Percentiles rank a stretch among this genome's conserved stretches.
These are phyloP conservation scores for Macrophomina phaseolina DNA, from an alignment of 2,329 filamentous ascomycete genomes.

Conservation along the genomic window DNA sequence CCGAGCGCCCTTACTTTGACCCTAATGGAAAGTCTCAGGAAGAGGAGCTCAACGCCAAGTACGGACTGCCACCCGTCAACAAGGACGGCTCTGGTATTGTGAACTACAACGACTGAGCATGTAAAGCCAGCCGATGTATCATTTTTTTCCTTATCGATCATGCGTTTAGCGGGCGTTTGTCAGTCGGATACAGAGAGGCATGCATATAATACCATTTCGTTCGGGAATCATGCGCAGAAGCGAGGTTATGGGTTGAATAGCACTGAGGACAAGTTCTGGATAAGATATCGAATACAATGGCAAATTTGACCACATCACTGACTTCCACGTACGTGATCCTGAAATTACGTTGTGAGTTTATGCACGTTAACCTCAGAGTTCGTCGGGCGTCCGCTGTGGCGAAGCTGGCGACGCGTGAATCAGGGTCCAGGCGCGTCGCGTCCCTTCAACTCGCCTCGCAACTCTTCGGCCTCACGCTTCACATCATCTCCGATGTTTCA, in stretches of 20 bases:
- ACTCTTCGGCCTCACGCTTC: background rate
- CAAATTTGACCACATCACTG: background rate
- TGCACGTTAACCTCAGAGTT: background rate
- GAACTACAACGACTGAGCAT: constrained; percentile 61
- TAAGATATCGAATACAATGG: background rate
- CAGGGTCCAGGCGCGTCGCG: constrained; percentile 16
- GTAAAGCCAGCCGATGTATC: too few relatives aligned
- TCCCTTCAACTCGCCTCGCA: background rate
- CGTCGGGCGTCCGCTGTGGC: background rate
- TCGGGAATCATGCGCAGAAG: background rate
- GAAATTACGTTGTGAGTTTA: background rate
- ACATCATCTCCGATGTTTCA: too few relatives aligned
- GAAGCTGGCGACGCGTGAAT: background rate
- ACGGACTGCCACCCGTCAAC: constrained; percentile 57
- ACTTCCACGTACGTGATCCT: background rate
- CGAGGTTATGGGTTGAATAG: background rate
- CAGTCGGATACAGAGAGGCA: background rate
- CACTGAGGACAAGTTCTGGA: background rate
- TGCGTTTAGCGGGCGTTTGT: constrained; percentile 23
- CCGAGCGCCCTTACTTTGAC: constrained; percentile 54
- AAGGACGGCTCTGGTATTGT: constrained; percentile 62
- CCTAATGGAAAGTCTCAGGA: constrained; percentile 58
- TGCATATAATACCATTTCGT: constrained; percentile 20
- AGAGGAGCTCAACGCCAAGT: constrained; percentile 56
- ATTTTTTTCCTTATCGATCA: background rate